Percentiles rank a stretch among this genome's conserved stretches.
Conservation (phyloP, 805 yeast genomes). For the Kuraishia hungarica region DNA sequence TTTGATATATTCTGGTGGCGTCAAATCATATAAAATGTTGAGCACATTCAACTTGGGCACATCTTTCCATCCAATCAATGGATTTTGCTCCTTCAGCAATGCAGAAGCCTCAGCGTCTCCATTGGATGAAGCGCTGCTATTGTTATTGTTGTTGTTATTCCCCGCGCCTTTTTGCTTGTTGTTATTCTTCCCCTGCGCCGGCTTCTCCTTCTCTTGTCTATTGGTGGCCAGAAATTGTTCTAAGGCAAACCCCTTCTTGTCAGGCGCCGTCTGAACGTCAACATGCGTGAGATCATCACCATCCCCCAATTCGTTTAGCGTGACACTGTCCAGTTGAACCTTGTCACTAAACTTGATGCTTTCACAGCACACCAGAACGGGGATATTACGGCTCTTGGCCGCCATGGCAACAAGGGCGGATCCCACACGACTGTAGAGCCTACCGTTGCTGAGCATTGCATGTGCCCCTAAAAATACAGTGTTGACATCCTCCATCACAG, state of each 20-base stretch:
- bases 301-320: conserved; percentile 85
- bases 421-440: conserved; percentile 88
- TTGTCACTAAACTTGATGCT: conserved; percentile 89
- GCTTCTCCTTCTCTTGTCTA: conserved; percentile 17
- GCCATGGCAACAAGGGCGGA: conserved; percentile 90
- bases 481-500: conserved; percentile 80
- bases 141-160: conserved; percentile 16
- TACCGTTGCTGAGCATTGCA: conserved; percentile 92
- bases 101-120: conserved; percentile 8
- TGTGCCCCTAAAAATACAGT: conserved; percentile 94
- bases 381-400: conserved; percentile 80
- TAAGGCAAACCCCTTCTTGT: conserved; percentile 52
- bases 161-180: conserved; percentile 9
- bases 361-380: conserved; percentile 94
- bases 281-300: conserved; percentile 58
- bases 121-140: conserved; percentile 13
- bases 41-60: conserved; percentile 61
- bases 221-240: conserved; percentile 48
- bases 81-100: conserved; percentile 24
- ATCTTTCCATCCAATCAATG: conserved; percentile 55
- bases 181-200: not conserved
- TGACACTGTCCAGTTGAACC: conserved; percentile 93
- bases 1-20: conserved; percentile 89
- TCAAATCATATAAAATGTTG: conserved; percentile 85
- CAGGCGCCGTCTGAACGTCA: conserved; percentile 35